Conservation (phyloP, 768 basidiomycete species). For the Terana coerulea region DNA sequence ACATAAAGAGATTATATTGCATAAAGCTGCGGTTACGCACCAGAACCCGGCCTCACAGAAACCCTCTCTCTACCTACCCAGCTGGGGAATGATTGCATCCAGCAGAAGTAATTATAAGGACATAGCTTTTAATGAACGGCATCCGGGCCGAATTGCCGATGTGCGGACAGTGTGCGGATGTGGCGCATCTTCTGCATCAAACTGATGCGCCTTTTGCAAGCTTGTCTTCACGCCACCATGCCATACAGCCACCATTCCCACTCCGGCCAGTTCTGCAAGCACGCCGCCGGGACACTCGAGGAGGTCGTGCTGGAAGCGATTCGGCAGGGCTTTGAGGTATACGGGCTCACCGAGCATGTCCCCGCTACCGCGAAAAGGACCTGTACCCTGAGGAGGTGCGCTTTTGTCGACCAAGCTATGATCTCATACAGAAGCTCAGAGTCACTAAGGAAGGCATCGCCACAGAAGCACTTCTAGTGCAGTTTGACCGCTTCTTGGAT, state of each 20-base stretch:
- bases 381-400: conserved; percentile 95
- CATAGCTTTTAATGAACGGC: no score
- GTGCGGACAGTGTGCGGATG: no score
- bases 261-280: conserved; percentile 91
- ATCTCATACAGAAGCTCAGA: neutral
- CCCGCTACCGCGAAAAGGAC: conserved; percentile 81
- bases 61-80: no score
- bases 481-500: conserved; percentile 70
- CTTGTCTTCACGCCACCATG: no score
- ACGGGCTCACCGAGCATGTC: conserved; percentile 89
- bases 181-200: no score
- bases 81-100: no score
- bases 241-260: conserved; percentile 86
- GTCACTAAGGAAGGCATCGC: conserved; percentile 49
- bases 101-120: no score
- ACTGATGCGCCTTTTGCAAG: no score
- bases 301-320: conserved; percentile 82
- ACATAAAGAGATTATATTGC: no score
- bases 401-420: conserved; percentile 11
- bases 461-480: conserved; percentile 46
- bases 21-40: no score
- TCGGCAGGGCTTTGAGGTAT: conserved; percentile 70
- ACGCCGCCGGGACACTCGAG: conserved; percentile 78
- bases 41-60: no score
- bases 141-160: no score